Evolutionary conservation across 2,329 filamentous ascomycete species (phyloP), one percentile per base, ranked within the genome.

Genomic region (Ampelomyces quisqualis): DNA sequence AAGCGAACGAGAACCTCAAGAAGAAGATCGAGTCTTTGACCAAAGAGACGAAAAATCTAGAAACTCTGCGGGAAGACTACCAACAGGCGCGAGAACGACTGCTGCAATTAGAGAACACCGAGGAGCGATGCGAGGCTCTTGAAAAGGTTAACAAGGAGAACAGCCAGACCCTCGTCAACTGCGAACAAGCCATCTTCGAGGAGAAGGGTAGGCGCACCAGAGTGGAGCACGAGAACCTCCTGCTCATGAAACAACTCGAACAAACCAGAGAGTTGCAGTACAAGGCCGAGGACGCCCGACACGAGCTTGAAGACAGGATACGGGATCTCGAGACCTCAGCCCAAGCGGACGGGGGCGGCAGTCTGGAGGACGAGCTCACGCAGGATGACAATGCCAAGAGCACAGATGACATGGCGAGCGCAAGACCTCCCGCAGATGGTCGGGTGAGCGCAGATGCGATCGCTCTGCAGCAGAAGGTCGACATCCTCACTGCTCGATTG

Each of bases 111-210:
- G 72, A 77, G 31, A 58, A 55, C 17, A 56, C 75, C 26, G 70
- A 72, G 51, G 71, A 74, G 23, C 56, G 70, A 10, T 73, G 71
- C 35, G 64, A 67, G 19, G 61, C 67, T 3, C 57, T 77, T 14
- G 70, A 75, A 40, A 76, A 75, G 50, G 73, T 75, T 28, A 75
- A 76, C 53, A 73, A 74, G 32, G 74, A 77, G 52, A 76, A 75
- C 45, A 69, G 69, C 37, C 69, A 73, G 33, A 70, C 74, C 4
- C 72, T 77, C 21, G 67, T 73, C 20, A 75, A 76, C 21, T 72
- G 72, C 38, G 74, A 77, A 46, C 73, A 75, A 43, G 73, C 74
- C 33, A 75, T 77, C 48, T 76, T 73, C 45, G 74, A 76, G 53
- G 67, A 74, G 39, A 74, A 75, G 35, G 72, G 72, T 11, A 72